Evolutionary conservation across 306 rosid genomes (phyloP).

Genomic region (Vigna angularis): DNA sequence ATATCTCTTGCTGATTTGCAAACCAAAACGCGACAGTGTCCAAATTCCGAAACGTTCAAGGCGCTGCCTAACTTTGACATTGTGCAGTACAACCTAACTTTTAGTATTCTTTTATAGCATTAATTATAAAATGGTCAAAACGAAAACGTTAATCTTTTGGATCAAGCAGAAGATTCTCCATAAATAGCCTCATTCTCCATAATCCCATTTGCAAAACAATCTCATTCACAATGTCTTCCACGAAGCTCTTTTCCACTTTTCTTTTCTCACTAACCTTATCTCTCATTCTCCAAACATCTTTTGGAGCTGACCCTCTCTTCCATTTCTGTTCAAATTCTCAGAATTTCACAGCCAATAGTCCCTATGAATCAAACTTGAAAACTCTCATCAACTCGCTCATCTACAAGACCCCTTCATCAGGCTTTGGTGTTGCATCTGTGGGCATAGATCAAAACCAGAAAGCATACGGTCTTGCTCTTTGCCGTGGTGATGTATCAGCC

Average conservation of each 20-base stretch:
- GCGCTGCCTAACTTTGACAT: constrained; percentile 35
- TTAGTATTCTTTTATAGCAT: background rate
- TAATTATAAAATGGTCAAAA: background rate
- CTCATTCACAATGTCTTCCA: constrained; percentile 32
- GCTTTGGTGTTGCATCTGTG: constrained; percentile 41
- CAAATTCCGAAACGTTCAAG: background rate
- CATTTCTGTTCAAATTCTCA: constrained; percentile 56
- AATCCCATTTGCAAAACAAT: constrained; percentile 3
- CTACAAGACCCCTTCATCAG: constrained; percentile 30
- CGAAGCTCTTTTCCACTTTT: constrained; percentile 15
- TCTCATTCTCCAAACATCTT: constrained; percentile 50
- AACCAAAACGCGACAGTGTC: background rate
- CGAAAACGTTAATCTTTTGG: constrained; percentile 34
- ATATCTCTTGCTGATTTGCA: background rate
- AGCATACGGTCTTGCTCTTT: constrained; percentile 46
- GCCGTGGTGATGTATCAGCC: constrained; percentile 43
- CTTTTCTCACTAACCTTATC: constrained; percentile 24
- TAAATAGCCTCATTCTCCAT: constrained; percentile 27
- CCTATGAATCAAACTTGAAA: constrained; percentile 38
- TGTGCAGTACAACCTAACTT: background rate
- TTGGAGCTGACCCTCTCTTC: constrained; percentile 54
- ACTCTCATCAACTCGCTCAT: background rate
- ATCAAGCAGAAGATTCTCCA: constrained; percentile 7
- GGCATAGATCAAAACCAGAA: constrained; percentile 27
- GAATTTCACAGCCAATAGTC: constrained; percentile 53